Evolutionary conservation across 352 stramenopile genomes (phyloP).

Genomic region (Globisporangium cylindrosporum): DNA sequence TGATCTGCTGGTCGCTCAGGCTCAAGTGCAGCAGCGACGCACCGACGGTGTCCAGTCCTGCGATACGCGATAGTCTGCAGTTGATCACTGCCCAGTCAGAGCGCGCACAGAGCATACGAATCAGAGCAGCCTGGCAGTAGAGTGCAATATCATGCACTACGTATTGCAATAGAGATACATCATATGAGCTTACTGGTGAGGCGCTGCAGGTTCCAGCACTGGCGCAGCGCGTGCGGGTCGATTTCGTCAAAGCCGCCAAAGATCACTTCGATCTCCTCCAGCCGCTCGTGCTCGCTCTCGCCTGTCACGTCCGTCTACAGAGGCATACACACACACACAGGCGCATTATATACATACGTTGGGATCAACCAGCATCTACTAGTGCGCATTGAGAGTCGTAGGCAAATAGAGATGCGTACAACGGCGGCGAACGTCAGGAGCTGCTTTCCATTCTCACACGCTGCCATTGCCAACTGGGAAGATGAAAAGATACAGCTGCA

Average conservation of each 20-base stretch:
- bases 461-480: not conserved
- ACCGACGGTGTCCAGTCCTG: slow-evolving; percentile 46
- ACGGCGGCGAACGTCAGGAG: slow-evolving; percentile 37
- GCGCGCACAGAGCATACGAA: not conserved
- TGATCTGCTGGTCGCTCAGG: slow-evolving; percentile 69
- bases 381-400: not conserved
- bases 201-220: slow-evolving; percentile 49
- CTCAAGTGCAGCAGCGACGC: slow-evolving; percentile 74
- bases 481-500: slow-evolving; percentile 1
- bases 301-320: slow-evolving; percentile 52
- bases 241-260: slow-evolving; percentile 63
- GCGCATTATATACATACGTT: not conserved
- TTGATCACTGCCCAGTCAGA: slow-evolving; percentile 53
- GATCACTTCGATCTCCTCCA: slow-evolving; percentile 83
- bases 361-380: not conserved
- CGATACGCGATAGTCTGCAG: slow-evolving; percentile 53
- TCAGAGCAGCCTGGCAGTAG: not conserved
- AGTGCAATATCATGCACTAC: not conserved
- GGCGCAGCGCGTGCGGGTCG: slow-evolving; percentile 33
- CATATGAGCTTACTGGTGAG: slow-evolving; percentile 36
- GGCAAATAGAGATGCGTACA: slow-evolving; percentile 22
- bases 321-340: not conserved
- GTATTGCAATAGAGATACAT: not conserved
- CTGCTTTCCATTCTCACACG: slow-evolving; percentile 24
- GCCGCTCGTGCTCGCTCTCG: slow-evolving; percentile 52